phyloP scores from a whole-genome alignment of 2,329 filamentous ascomycete genomes.

The Ceratocystis cacaofunesta region DNA sequence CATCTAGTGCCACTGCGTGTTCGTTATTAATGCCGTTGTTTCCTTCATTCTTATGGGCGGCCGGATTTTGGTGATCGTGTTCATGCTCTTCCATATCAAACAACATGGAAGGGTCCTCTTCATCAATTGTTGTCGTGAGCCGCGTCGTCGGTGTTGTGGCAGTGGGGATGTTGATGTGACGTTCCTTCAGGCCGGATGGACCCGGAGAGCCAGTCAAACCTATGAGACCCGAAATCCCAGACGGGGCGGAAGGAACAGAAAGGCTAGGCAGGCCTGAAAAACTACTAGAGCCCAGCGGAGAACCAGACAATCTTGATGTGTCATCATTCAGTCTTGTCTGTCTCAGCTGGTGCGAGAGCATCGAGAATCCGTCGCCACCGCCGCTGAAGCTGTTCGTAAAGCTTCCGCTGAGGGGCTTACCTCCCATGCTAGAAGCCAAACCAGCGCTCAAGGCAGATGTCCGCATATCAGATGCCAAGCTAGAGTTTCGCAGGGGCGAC shows the following conservation, averaged over 20 bases:
- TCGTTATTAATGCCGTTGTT: not conserved
- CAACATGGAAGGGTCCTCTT: conserved; percentile 15
- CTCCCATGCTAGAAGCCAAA: conserved; percentile 2
- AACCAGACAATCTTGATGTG: conserved; percentile 6
- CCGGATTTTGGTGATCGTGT: not conserved
- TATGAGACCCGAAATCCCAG: not conserved
- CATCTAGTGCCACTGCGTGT: not conserved
- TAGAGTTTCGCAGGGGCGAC: conserved; percentile 49
- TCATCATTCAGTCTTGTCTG: conserved; percentile 11
- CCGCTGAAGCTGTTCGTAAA: conserved; percentile 5
- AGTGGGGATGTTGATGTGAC: not conserved
- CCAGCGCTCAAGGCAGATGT: conserved; percentile 3
- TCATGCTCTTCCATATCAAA: conserved; percentile 17
- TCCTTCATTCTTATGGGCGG: not conserved
- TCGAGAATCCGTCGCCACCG: conserved; percentile 12
- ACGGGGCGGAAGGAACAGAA: not conserved
- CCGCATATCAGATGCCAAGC: conserved; percentile 35
- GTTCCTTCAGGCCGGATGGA: conserved; percentile 3
- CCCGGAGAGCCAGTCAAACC: not conserved
- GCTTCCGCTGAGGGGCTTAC: conserved; percentile 9
- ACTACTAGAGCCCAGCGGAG: conserved; percentile 6
- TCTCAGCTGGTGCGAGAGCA: conserved; percentile 13
- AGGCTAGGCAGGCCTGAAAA: not conserved
- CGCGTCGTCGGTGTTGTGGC: conserved; percentile 7
- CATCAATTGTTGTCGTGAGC: conserved; percentile 15